Conservation (phyloP, 306 rosid genomes). For the Medicago ruthenica region DNA sequence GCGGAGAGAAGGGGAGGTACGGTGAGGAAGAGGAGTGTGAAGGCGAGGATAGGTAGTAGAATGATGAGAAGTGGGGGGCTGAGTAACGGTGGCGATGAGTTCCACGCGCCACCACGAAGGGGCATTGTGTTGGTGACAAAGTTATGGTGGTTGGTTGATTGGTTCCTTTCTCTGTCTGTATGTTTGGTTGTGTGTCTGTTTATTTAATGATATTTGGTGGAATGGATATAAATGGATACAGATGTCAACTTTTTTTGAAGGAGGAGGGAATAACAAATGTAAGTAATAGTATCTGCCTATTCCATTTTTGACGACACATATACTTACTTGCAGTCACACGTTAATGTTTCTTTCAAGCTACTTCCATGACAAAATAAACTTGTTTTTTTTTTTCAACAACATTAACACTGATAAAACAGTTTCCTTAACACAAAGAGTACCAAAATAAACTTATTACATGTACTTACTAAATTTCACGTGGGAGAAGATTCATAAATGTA, state of each 20-base stretch:
- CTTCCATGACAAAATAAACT: too few species aligned
- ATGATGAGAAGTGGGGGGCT: slow-evolving; percentile 72
- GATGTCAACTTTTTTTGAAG: slow-evolving; percentile 4
- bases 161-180: background rate
- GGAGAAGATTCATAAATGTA: too few species aligned
- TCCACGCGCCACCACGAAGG: slow-evolving; percentile 48
- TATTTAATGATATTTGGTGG: slow-evolving; percentile 4
- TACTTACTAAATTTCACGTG: too few species aligned
- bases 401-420: too few species aligned
- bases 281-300: too few species aligned
- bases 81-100: slow-evolving; percentile 63
- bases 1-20: slow-evolving; percentile 70
- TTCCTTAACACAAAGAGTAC: too few species aligned
- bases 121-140: slow-evolving; percentile 47
- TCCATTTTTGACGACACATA: too few species aligned
- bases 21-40: slow-evolving; percentile 59
- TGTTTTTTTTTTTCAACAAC: too few species aligned
- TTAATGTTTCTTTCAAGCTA: too few species aligned
- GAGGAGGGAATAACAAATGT: background rate
- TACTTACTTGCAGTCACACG: too few species aligned
- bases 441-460: too few species aligned
- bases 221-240: background rate
- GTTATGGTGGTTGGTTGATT: background rate
- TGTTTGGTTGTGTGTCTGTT: background rate
- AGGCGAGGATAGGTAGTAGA: slow-evolving; percentile 60